These are phyloP conservation scores for Coemansia sp. DNA, from an alignment of 192 early-diverging fungal species.

Conservation along the genomic window DNA sequence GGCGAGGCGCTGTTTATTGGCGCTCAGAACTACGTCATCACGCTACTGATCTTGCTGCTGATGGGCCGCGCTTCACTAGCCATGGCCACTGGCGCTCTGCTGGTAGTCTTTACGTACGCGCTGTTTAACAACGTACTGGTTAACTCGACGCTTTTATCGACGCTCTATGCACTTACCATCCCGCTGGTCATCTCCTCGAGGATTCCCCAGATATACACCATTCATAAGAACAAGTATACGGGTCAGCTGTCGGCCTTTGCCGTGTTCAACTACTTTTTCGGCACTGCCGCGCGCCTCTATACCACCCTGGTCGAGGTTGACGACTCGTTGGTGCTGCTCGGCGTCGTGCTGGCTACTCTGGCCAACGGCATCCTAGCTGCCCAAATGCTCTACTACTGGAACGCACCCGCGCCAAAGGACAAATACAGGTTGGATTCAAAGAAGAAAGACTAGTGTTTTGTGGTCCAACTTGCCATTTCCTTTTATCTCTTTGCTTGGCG, in stretches of 20 bases:
- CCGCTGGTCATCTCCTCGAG: conserved; percentile 75
- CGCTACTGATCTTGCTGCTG: conserved; percentile 63
- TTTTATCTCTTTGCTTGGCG: background rate
- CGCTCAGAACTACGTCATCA: conserved; percentile 77
- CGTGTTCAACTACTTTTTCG: conserved; percentile 82
- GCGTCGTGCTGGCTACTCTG: conserved; percentile 61
- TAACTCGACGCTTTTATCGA: conserved; percentile 49
- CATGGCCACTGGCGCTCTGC: conserved; percentile 20
- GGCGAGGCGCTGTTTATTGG: conserved; percentile 82
- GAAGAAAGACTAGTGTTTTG: conserved; percentile 25
- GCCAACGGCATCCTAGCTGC: conserved; percentile 74
- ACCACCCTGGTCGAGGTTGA: conserved; percentile 91
- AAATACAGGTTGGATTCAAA: conserved; percentile 51
- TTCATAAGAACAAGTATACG: conserved; percentile 76
- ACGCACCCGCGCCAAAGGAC: conserved; percentile 43
- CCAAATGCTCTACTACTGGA: conserved; percentile 81
- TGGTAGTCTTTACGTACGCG: conserved; percentile 51
- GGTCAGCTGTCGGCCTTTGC: conserved; percentile 91
- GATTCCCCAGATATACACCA: conserved; percentile 85
- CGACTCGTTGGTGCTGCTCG: conserved; percentile 71
- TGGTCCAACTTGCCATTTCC: background rate
- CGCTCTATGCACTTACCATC: conserved; percentile 72
- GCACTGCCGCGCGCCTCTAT: conserved; percentile 79
- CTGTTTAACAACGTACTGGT: conserved; percentile 54
- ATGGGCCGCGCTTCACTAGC: conserved; percentile 39